Evolutionary conservation across 805 yeast genomes (phyloP).

Genomic region (Saturnispora bothae): DNA sequence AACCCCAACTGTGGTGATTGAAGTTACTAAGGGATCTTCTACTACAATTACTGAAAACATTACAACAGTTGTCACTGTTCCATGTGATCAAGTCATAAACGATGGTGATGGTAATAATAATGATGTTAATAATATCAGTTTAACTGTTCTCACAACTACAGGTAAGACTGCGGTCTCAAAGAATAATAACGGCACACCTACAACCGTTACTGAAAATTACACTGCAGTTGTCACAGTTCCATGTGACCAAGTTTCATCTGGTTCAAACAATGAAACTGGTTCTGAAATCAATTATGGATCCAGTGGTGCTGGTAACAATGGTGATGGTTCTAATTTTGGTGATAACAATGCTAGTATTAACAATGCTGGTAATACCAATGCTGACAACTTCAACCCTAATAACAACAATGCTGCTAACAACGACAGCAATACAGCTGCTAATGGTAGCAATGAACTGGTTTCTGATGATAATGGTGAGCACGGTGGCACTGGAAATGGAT

Average conservation of each 20-base stretch:
- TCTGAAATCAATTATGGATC: background rate
- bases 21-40: background rate
- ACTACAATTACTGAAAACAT: background rate
- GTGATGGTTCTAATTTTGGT: background rate
- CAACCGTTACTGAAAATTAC: background rate
- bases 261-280: background rate
- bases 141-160: background rate
- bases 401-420: background rate
- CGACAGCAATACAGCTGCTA: no score
- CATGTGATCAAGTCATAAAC: background rate
- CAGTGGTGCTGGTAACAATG: background rate
- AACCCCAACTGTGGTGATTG: background rate
- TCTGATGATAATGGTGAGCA: no score
- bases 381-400: background rate
- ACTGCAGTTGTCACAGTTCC: background rate
- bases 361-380: background rate
- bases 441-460: no score
- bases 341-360: background rate
- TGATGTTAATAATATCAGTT: no score
- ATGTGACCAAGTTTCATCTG: background rate
- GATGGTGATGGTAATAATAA: no score
- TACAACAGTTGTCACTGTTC: slow-evolving; percentile 1
- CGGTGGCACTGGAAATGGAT: no score
- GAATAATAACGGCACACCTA: background rate
- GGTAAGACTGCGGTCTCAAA: background rate